These are phyloP conservation scores for Onygena corvina DNA, from an alignment of 2,329 filamentous ascomycete species.

Conservation along the genomic window DNA sequence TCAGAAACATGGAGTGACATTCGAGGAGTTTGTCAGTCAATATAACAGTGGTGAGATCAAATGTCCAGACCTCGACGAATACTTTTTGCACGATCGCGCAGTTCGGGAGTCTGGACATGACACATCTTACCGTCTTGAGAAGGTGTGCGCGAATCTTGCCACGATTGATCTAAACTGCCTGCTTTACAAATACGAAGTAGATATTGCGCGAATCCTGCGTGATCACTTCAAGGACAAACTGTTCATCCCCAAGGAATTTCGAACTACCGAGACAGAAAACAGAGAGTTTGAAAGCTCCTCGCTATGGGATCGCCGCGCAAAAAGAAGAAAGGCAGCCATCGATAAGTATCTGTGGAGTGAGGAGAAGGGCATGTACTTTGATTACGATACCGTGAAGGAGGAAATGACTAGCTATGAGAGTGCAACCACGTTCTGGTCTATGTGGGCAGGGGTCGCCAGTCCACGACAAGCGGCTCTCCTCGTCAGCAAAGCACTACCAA, in stretches of 20 bases:
- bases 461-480: constrained; percentile 76
- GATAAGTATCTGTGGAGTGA: constrained; percentile 94
- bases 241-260: constrained; percentile 71
- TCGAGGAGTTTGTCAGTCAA: constrained; percentile 71
- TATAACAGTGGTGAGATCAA: constrained; percentile 68
- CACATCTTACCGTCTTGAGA: constrained; percentile 86
- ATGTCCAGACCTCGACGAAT: constrained; percentile 85
- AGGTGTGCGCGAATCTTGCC: constrained; percentile 72
- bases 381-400: constrained; percentile 79
- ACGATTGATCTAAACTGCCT: constrained; percentile 92
- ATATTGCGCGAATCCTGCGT: constrained; percentile 79
- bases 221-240: constrained; percentile 73
- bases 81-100: constrained; percentile 90
- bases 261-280: constrained; percentile 51
- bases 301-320: constrained; percentile 79
- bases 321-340: constrained; percentile 69
- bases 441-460: constrained; percentile 84
- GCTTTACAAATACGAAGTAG: constrained; percentile 92
- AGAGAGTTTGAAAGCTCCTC: constrained; percentile 70
- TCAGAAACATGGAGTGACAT: constrained; percentile 69
- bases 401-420: constrained; percentile 75
- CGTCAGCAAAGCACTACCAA: constrained; percentile 68
- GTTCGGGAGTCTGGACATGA: constrained; percentile 95
- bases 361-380: constrained; percentile 89
- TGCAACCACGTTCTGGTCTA: constrained; percentile 90